Percentiles rank a stretch among this genome's conserved stretches.
Conservation (phyloP, 2,329 filamentous ascomycete genomes). For the Pseudomassariella vexata region DNA sequence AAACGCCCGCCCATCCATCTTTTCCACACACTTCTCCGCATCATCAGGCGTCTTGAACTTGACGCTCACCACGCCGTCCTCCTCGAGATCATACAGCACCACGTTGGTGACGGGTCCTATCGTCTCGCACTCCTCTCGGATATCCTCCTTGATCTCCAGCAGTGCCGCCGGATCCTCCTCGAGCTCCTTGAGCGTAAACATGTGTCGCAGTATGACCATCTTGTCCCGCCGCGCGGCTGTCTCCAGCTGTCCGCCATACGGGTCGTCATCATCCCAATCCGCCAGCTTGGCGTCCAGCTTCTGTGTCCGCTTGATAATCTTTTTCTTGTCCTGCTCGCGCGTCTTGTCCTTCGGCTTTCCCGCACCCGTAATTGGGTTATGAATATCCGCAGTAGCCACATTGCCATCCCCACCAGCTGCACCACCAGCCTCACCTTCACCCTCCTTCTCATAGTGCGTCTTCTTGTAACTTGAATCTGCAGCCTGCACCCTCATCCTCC, state of each 20-base stretch:
- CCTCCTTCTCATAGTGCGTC: constrained; percentile 57
- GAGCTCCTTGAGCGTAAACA: constrained; percentile 84
- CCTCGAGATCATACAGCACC: constrained; percentile 81
- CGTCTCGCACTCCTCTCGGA: constrained; percentile 83
- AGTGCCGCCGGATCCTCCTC: constrained; percentile 78
- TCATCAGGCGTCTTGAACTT: constrained; percentile 68
- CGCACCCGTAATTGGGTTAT: constrained; percentile 13
- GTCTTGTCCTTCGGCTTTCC: constrained; percentile 37
- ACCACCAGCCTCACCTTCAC: constrained; percentile 10
- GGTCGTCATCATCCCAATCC: constrained; percentile 92
- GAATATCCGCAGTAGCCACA: constrained; percentile 9
- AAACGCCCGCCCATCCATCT: constrained; percentile 79
- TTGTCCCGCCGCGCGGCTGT: constrained; percentile 60
- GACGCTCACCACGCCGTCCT: constrained; percentile 78
- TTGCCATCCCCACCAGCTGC: constrained; percentile 11
- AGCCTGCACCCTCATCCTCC: constrained; percentile 72
- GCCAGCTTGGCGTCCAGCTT: constrained; percentile 87
- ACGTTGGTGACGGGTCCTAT: constrained; percentile 86
- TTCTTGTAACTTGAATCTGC: constrained; percentile 93
- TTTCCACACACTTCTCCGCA: constrained; percentile 64
- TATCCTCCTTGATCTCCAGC: constrained; percentile 90
- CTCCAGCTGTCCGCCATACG: constrained; percentile 44
- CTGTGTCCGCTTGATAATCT: constrained; percentile 86
- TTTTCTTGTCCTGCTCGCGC: constrained; percentile 68
- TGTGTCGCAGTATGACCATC: constrained; percentile 80